Conservation (phyloP, 148 eudicot species). For the Fagopyrum esculentum region DNA sequence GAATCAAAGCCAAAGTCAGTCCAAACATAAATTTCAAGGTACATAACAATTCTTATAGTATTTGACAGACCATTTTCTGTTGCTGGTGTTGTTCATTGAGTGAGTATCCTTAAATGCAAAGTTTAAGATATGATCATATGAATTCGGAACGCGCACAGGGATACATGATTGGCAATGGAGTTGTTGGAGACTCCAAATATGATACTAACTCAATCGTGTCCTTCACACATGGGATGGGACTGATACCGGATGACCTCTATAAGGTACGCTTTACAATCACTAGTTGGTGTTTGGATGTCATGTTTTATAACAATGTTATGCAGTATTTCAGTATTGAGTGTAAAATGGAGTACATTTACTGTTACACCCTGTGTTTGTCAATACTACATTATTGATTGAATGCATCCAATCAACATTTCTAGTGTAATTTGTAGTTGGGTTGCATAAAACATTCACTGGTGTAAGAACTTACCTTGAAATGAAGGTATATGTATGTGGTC, state of each 20-base stretch:
- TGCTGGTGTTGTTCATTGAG: background rate
- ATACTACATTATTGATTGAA: too few species aligned
- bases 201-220: conserved; percentile 44
- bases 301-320: too few species aligned
- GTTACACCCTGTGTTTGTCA: too few species aligned
- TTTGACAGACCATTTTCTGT: background rate
- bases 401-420: too few species aligned
- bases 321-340: too few species aligned
- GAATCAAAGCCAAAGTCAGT: conserved; percentile 29
- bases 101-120: background rate
- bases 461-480: background rate
- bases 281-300: too few species aligned
- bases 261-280: conserved; percentile 12
- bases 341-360: too few species aligned
- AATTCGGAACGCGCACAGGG: conserved; percentile 23
- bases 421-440: background rate
- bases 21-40: conserved; percentile 57
- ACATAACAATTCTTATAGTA: background rate
- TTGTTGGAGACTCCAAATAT: conserved; percentile 32
- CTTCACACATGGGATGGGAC: conserved; percentile 59
- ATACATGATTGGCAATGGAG: conserved; percentile 52
- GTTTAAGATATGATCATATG: background rate
- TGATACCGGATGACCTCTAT: conserved; percentile 45
- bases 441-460: background rate
- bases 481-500: conserved; percentile 4